phyloP scores from a whole-genome alignment of 768 basidiomycete species.

The Trametes meyenii region DNA sequence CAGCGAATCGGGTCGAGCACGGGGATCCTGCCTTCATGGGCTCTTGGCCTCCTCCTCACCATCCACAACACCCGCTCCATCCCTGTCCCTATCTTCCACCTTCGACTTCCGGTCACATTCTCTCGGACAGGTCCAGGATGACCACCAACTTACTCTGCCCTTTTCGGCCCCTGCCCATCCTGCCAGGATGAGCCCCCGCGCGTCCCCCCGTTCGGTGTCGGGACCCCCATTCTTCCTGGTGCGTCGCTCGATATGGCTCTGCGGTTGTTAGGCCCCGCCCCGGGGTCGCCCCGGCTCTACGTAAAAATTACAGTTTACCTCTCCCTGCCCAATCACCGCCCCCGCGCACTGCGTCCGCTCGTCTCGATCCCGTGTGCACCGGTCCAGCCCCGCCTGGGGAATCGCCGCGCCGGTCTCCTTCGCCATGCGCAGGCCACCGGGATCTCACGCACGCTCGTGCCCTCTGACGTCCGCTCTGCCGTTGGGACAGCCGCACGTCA shows the following conservation, averaged over 20 bases:
- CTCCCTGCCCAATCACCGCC: conserved; percentile 13
- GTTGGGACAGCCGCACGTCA: background rate
- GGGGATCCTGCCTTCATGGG: conserved; percentile 8
- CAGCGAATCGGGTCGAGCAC: conserved; percentile 25
- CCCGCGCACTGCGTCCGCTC: background rate
- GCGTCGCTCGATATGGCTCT: conserved; percentile 7
- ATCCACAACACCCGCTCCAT: background rate
- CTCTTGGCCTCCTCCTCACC: background rate
- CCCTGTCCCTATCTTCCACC: too few relatives aligned
- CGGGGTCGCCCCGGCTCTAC: conserved; percentile 14
- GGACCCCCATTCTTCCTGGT: background rate
- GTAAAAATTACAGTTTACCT: conserved; percentile 24
- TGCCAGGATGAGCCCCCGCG: background rate
- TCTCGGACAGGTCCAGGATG: background rate
- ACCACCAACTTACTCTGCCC: background rate
- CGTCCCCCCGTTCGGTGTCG: background rate
- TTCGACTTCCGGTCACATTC: background rate
- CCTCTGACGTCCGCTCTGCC: background rate
- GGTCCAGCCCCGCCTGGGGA: background rate
- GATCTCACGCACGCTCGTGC: background rate
- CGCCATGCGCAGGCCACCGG: background rate
- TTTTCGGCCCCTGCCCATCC: background rate
- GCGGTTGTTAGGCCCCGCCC: background rate
- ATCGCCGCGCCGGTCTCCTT: background rate
- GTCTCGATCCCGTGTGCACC: conserved; percentile 5